Evolutionary conservation across 192 early-diverging fungal genomes (phyloP), one percentile per base, ranked within the genome.

Genomic region (Coemansia sp.): DNA sequence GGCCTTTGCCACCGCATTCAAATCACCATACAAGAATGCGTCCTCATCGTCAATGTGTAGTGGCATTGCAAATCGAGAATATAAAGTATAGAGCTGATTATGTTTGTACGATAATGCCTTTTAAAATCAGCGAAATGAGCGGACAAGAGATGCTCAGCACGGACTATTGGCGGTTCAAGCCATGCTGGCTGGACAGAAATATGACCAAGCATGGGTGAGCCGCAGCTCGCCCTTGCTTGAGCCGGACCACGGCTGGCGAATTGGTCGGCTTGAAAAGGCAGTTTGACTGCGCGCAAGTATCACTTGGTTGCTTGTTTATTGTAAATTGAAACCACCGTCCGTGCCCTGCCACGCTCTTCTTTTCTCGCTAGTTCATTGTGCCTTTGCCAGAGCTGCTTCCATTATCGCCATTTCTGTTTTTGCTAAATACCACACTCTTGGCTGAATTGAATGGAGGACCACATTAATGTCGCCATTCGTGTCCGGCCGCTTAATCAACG

Each of bases 381-480:
- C 19, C 21, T 34, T 14, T 25, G 33, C n/a, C n/a, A n/a, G n/a
- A n/a, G n/a, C n/a, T 14, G 18, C 22, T 53, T 38, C 14, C 26
- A 25, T 49, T 41, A 39, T 49, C 30, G 33, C 13, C 17, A 31
- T 7, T n/a, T n/a, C 30, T 37, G 29, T 39, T 52, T 33, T 30
- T 51, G n/a, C 23, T 11, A 26, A 52, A 5, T 35, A 33, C 7
- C 2, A 11, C 34, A 19, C 19, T n/a, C 9, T 32, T 22, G 42
- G 15, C 8, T 19, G 14, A 32, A 21, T 26, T 22, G 5, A 49
- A 79, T 79, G 79, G 79, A 77, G 36, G 74, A 72, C 45, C 79
- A 78, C 54, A 81, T 91, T 21, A 83, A 85, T 26, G 89, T 91
- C 29, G 83, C 84, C 9, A 84, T 91, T 34, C 83, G 89, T 45